These are phyloP conservation scores for Oryza brachyantha DNA, from an alignment of 176 grass and related monocot genomes.

Conservation along the genomic window DNA sequence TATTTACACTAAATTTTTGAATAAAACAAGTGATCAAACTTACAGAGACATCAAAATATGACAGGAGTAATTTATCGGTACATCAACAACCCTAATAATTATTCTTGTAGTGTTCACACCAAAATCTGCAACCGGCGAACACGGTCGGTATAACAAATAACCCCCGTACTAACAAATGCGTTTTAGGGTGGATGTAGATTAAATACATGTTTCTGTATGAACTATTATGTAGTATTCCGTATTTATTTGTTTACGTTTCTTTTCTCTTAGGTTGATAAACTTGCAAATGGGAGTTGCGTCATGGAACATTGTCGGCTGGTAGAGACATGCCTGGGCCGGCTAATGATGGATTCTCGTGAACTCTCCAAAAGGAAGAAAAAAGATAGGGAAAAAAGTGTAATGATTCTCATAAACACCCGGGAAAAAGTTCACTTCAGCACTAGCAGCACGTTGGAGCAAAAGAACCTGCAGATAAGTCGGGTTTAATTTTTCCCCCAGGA, in stretches of 20 bases:
- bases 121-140: not conserved
- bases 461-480: not conserved
- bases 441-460: constrained; percentile 1
- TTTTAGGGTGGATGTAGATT: not conserved
- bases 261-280: not conserved
- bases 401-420: constrained; percentile 33
- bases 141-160: constrained; percentile 8
- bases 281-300: not conserved
- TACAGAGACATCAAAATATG: too few species aligned
- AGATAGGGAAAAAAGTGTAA: not conserved
- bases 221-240: not conserved
- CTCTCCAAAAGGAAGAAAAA: not conserved
- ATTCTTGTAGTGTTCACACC: not conserved
- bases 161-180: not conserved
- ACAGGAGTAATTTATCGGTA: too few species aligned
- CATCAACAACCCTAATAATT: not conserved
- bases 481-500: not conserved
- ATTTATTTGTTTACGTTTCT: not conserved
- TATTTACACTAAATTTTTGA: too few species aligned
- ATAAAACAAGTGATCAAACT: too few species aligned
- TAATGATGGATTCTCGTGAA: constrained; percentile 1
- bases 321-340: constrained; percentile 11
- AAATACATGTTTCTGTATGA: not conserved
- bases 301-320: constrained; percentile 14
- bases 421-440: not conserved